Evolutionary conservation across 1,284 basidiomycete genomes (phyloP), one percentile per base, ranked within the genome.

Genomic region (Sporisorium scitamineum): DNA sequence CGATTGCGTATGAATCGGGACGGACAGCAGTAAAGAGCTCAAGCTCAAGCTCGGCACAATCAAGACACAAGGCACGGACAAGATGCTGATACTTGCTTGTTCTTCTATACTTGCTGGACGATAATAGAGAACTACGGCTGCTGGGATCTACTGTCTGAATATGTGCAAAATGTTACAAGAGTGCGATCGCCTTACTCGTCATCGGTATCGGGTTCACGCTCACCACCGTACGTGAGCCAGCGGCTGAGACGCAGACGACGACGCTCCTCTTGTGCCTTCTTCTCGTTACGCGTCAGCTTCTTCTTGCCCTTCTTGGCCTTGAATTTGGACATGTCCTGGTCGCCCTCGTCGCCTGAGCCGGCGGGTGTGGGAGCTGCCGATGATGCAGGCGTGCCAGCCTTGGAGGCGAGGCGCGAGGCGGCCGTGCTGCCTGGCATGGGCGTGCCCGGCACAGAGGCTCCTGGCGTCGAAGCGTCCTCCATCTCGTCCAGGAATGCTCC

Each of bases 371-470:
- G 84, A 0, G 85, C 84, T 6, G 85, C 87, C 34, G 81, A 82
- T 13, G 81, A 83, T 0, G 76, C 64, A n/a, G 85, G 82, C 24
- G 83, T 86, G 48, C 88, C 83, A 27, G 81, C 81, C 53, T 82
- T 81, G 56, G 81, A 81, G 10, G 79, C 76, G 27, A 86, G 82
- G 7, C 82, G 83, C 53, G 85, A 85, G 34, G 85, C 78, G 20
- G 82, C 84, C 27, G 88, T 85, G 39, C 87, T 87, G 50, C 87
- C 87, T 8, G 83, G 84, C 74, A 62, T 72, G 54, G 64, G 80
- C 63, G 79, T 87, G 88, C 58, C 92, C 90, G 6, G 92, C 92
- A 84, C 91, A 91, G 47, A 88, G 84, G 47, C 90, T 77, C 91
- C 92, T 44, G 91, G 91, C 84, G 89, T 91, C 22, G 90, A 89